Evolutionary conservation across 1,284 basidiomycete genomes (phyloP).

Genomic region (Blastosporella zonata): DNA sequence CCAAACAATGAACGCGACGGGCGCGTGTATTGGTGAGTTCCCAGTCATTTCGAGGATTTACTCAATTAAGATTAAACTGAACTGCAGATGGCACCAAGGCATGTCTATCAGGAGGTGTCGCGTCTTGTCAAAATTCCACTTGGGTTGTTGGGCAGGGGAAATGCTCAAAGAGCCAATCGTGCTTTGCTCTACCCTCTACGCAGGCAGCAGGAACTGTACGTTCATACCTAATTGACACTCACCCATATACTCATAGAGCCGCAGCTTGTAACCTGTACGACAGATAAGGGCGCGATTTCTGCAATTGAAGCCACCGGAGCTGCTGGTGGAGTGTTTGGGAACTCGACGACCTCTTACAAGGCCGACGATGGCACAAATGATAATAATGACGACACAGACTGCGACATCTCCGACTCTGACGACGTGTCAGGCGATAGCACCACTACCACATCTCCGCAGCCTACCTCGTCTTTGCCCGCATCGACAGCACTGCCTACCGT

Average conservation of each 20-base stretch:
- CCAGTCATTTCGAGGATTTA: background rate
- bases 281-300: constrained; percentile 37
- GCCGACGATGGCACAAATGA: background rate
- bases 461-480: constrained; percentile 1
- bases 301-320: constrained; percentile 44
- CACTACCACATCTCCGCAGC: constrained; percentile 4
- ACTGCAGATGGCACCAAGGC: constrained; percentile 39
- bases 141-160: constrained; percentile 35
- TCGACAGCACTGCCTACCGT: background rate
- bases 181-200: constrained; percentile 48
- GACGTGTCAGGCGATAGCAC: background rate
- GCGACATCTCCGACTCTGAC: constrained; percentile 2
- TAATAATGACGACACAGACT: background rate
- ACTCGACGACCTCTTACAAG: constrained; percentile 19
- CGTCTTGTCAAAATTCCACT: constrained; percentile 37
- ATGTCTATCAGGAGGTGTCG: constrained; percentile 39
- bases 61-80: background rate
- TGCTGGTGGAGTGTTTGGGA: constrained; percentile 36
- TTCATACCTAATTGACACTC: constrained; percentile 7
- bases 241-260: background rate
- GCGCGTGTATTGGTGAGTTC: constrained; percentile 36
- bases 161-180: constrained; percentile 36
- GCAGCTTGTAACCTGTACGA: constrained; percentile 48
- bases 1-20: constrained; percentile 32
- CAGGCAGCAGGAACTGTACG: constrained; percentile 41